Evolutionary conservation across 129 eudicot genomes (phyloP).

Genomic region (Ambrosia artemisiifolia): DNA sequence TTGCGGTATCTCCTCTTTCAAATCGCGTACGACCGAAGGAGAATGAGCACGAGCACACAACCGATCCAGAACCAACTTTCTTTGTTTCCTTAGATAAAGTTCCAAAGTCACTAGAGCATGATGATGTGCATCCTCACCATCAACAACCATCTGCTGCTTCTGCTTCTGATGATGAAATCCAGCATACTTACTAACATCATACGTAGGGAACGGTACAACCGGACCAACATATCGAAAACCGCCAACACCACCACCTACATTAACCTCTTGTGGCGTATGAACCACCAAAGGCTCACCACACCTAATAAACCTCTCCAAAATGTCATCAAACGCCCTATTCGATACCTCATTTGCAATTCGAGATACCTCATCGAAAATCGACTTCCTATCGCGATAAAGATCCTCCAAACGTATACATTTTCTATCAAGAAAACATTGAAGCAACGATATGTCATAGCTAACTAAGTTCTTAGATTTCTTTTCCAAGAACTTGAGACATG

Average conservation of each 20-base stretch:
- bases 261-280: conserved; percentile 6
- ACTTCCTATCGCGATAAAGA: conserved; percentile 19
- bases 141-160: background rate
- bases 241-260: conserved; percentile 6
- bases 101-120: background rate
- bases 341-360: conserved; percentile 27
- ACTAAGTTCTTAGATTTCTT: background rate
- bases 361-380: conserved; percentile 23
- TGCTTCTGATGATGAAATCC: background rate
- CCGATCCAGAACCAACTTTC: background rate
- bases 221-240: background rate
- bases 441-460: background rate
- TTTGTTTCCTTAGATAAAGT: background rate
- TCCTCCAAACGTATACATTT: conserved; percentile 17
- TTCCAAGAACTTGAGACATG: conserved; percentile 31
- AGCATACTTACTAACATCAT: conserved; percentile 3
- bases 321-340: conserved; percentile 38
- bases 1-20: conserved; percentile 24
- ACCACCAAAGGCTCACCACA: conserved; percentile 11
- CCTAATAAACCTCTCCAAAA: conserved; percentile 5
- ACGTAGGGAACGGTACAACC: background rate
- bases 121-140: conserved; percentile 12
- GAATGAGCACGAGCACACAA: background rate
- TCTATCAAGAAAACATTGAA: conserved; percentile 30
- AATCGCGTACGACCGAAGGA: background rate